phyloP scores from a whole-genome alignment of 805 yeast species.

The Barnettozyma vustinii region DNA sequence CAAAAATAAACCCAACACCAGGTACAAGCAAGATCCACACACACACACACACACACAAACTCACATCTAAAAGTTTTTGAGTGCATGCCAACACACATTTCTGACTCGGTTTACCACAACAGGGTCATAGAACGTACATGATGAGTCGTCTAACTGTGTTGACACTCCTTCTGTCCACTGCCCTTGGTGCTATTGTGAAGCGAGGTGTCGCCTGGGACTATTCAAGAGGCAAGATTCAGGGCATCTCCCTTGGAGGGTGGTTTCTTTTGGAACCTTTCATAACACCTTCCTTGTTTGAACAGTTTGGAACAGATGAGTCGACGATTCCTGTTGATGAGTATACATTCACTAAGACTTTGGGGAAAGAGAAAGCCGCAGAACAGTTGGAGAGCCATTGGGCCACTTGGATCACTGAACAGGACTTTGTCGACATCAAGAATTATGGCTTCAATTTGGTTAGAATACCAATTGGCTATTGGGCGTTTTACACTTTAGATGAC shows the following conservation, averaged over 20 bases:
- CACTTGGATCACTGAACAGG: constrained; percentile 53
- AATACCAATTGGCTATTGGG: constrained; percentile 81
- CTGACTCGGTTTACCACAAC: not conserved
- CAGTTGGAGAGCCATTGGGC: constrained; percentile 51
- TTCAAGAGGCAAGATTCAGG: constrained; percentile 24
- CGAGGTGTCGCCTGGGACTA: constrained; percentile 19
- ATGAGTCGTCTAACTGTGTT: not conserved
- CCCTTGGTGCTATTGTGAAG: not conserved
- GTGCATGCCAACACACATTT: not conserved
- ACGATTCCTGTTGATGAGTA: constrained; percentile 57
- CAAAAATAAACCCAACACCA: not conserved
- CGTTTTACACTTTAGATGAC: constrained; percentile 34
- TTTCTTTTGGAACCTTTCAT: constrained; percentile 65
- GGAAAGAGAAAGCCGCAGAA: constrained; percentile 37
- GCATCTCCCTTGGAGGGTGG: constrained; percentile 69
- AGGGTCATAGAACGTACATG: not conserved
- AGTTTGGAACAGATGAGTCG: constrained; percentile 28
- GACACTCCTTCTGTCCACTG: not conserved
- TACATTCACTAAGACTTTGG: constrained; percentile 43
- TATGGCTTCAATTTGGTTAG: constrained; percentile 67
- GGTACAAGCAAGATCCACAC: not conserved
- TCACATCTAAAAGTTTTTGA: not conserved
- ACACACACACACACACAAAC: not conserved
- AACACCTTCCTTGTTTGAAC: constrained; percentile 55
- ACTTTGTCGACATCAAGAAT: constrained; percentile 43